A percentile compares a stretch with the other conserved stretches of the same genome.
Conservation (phyloP, 192 early-diverging fungal species). For the Coemansia umbellata region DNA sequence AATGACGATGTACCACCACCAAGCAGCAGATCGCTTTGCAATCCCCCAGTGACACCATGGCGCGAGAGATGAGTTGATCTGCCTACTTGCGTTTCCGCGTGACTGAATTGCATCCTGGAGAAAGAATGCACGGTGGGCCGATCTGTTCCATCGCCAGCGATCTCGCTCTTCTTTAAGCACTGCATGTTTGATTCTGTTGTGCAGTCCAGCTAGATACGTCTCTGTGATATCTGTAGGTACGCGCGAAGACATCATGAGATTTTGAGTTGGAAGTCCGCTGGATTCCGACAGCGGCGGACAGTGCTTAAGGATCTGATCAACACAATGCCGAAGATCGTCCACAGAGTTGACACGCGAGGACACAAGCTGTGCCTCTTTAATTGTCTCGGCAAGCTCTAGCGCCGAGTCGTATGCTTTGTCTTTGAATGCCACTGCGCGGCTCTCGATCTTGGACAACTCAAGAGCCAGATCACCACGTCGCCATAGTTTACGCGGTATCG, state of each 20-base stretch:
- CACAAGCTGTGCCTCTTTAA: conserved; percentile 28
- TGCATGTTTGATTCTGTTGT: conserved; percentile 70
- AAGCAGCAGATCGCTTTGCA: conserved; percentile 53
- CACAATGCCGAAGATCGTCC: conserved; percentile 57
- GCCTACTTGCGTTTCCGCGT: conserved; percentile 58
- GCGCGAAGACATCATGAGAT: conserved; percentile 11
- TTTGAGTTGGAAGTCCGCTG: background rate
- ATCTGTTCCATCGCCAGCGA: conserved; percentile 74
- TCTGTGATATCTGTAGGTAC: conserved; percentile 56
- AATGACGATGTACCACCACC: conserved; percentile 84
- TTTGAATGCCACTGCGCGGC: conserved; percentile 64
- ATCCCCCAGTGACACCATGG: conserved; percentile 50
- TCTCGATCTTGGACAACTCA: conserved; percentile 63
- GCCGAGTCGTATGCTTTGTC: conserved; percentile 82
- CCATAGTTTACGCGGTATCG: conserved; percentile 86
- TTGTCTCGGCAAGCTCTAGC: conserved; percentile 69
- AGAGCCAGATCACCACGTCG: conserved; percentile 59
- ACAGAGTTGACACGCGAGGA: conserved; percentile 25
- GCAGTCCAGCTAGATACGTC: conserved; percentile 63
- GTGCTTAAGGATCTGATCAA: conserved; percentile 62
- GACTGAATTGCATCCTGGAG: conserved; percentile 78
- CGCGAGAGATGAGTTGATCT: conserved; percentile 54
- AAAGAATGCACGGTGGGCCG: conserved; percentile 74
- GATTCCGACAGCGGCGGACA: conserved; percentile 24
- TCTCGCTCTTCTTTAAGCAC: conserved; percentile 66